phyloP scores from a whole-genome alignment of 2,329 filamentous ascomycete species.

The Botrytis pseudocinerea region DNA sequence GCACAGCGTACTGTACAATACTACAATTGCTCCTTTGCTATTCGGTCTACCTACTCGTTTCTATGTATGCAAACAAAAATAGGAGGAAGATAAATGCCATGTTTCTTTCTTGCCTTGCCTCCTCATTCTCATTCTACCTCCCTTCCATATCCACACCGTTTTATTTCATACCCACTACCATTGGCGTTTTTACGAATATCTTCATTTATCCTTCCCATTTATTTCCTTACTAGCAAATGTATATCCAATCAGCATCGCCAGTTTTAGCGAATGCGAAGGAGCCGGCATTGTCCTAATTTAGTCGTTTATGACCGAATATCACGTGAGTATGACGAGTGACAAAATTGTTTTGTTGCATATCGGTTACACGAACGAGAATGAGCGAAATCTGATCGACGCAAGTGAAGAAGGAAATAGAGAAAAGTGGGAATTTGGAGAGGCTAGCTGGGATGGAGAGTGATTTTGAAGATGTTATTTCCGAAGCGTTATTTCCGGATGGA shows the following conservation, averaged over 20 bases:
- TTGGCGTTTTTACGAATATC: neutral
- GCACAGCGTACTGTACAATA: neutral
- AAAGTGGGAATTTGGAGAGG: neutral
- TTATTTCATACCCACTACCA: neutral
- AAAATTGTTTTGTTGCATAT: neutral
- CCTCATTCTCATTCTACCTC: neutral
- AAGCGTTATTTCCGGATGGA: neutral
- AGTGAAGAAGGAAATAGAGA: neutral
- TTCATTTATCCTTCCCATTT: neutral
- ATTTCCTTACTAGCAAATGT: neutral
- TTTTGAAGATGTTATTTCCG: neutral
- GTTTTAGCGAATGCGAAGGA: constrained; percentile 17
- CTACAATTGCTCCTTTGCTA: neutral
- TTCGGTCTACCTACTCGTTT: neutral
- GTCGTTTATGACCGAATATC: neutral
- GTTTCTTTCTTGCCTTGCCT: neutral
- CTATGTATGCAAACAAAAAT: neutral
- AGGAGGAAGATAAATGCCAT: neutral
- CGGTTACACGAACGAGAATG: constrained; percentile 1
- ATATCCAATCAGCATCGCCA: neutral
- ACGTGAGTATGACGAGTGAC: neutral
- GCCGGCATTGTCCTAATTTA: neutral
- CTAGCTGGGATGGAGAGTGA: neutral
- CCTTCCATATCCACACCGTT: neutral
- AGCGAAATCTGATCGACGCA: neutral